Evolutionary conservation across 2,329 filamentous ascomycete genomes (phyloP), one percentile per base, ranked within the genome.

Genomic region (Chaetomium sp.): DNA sequence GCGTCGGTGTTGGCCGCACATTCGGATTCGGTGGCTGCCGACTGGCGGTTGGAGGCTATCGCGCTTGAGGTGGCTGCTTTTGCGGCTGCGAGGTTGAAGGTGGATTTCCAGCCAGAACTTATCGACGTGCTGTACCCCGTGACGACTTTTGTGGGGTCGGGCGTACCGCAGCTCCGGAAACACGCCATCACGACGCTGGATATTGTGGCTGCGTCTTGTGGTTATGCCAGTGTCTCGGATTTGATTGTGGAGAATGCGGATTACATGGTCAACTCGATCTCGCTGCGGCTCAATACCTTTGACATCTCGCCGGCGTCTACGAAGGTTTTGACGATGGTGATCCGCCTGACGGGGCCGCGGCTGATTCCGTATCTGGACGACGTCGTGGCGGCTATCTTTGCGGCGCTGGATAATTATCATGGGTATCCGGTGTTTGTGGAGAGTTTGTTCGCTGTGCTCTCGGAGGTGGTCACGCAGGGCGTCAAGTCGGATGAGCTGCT

Each of bases 181-280:
- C 91, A 97, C 69, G 89, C 92, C 5, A 87, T 96, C 60, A 82
- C 84, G 4, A 88, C 88, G 38, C 77, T 99, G 11, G 94, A 96
- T 65, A 82, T 84, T 14, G 76, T 96, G n/a, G 86, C 92, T 1
- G 67, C 71, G 2, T 79, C 86, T 0, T 96, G 90, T 64, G 83
- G 81, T 1, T 99, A 97, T 65, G 59, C 67, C 0, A 85, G 79
- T 63, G 87, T 92, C 4, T 86, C 87, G 33, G 84, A 88, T 12
- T 75, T 99, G 61, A 86, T 99, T 41, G 81, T 97, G 34, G 84
- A 88, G 52, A 99, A 99, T 59, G 91, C 90, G 12, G 94, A 99
- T 70, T 99, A 99, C 69, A 88, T 99, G 72, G 86, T 97, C 58
- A 97, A 97, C 67, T 89, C 94, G 0, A 84, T 99, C 12, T 89